phyloP scores from a whole-genome alignment of 768 basidiomycete genomes.

The Leccinum subtestaceum region DNA sequence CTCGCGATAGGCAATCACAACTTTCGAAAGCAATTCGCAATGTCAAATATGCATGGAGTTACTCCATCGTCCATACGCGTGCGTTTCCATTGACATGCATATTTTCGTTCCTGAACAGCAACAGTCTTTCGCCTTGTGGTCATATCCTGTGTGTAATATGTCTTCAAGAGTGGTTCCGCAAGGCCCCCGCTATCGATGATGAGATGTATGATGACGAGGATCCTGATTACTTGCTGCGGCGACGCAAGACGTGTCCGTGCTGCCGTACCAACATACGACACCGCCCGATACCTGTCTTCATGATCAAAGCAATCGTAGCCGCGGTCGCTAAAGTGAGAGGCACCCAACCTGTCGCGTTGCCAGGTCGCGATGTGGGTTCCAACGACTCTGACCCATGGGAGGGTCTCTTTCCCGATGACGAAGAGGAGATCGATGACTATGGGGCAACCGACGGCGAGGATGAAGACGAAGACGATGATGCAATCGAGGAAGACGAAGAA shows the following conservation, averaged over 20 bases:
- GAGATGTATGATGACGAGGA: slow-evolving; percentile 43
- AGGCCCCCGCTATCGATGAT: slow-evolving; percentile 51
- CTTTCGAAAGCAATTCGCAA: slow-evolving; percentile 57
- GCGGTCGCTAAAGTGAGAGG: slow-evolving; percentile 47
- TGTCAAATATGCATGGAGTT: slow-evolving; percentile 81
- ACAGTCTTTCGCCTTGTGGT: slow-evolving; percentile 70
- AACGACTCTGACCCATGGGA: slow-evolving; percentile 63
- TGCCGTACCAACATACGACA: slow-evolving; percentile 57
- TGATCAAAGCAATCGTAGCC: slow-evolving; percentile 58
- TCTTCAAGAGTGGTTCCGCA: slow-evolving; percentile 76
- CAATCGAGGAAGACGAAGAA: slow-evolving; percentile 32
- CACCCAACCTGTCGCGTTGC: slow-evolving; percentile 14
- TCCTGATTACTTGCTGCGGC: slow-evolving; percentile 47
- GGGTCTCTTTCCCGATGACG: slow-evolving; percentile 56
- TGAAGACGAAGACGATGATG: slow-evolving; percentile 25
- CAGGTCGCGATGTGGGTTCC: slow-evolving; percentile 30
- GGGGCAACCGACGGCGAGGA: slow-evolving; percentile 24
- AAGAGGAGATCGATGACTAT: slow-evolving; percentile 41
- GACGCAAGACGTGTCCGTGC: slow-evolving; percentile 70
- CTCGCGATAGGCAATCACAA: slow-evolving; percentile 44
- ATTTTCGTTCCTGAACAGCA: slow-evolving; percentile 7
- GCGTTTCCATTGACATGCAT: slow-evolving; percentile 27
- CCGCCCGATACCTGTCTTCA: slow-evolving; percentile 66
- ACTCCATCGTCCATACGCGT: slow-evolving; percentile 65
- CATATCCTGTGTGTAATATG: slow-evolving; percentile 73